Base-by-base conservation (phyloP, 176 grass and related monocot species). In the Neostapfia colusana region DNA sequence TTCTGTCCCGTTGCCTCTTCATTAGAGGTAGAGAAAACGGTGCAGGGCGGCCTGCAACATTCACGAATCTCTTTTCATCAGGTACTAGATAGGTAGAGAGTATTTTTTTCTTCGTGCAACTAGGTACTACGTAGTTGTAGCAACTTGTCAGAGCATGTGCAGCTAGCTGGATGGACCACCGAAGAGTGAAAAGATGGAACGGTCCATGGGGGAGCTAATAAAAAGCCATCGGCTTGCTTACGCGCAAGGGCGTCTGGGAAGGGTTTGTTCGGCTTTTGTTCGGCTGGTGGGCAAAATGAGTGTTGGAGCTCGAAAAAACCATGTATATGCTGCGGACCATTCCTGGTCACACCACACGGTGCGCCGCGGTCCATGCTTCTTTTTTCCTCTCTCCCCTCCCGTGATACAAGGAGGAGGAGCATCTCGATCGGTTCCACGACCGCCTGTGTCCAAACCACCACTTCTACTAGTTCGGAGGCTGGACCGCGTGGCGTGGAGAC, bases 271-370 rank as follows among this genome's bases (percentile, higher is more conserved):
- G 3, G 67, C 41, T 16, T 20, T 20, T 51, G 5, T 5, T 16
- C 40, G 3, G 67, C 41, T 18, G 63, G 43, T 26, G 41, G 21
- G 31, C 3, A 18, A 21, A 67, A 76, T 40, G 79, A 76, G 79
- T 43, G n/a, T n/a, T n/a, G 65, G 46, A 65, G 85, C 1, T 9
- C 4, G 69, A 16, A 59, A 40, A 73, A 74, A 16, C 40, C 76
- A 77, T 34, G 62, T 67, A 42, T 68, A 59, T 61, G 69, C 24
- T 42, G 51, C 61, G 76, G 76, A 79, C 83, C 77, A 74, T 42
- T 18, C 39, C 10, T 25, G 46, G 20, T 63, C 45, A 45, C 43
- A 13, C 43, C 10, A 4, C 66, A 21, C 12, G 67, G 62, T 26
- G 55, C 10, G 2, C 21, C 31, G 43, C 62, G 10, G 37, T 21